These are phyloP conservation scores for Colletotrichum sojae DNA, from an alignment of 2,329 filamentous ascomycete genomes.

Conservation along the genomic window DNA sequence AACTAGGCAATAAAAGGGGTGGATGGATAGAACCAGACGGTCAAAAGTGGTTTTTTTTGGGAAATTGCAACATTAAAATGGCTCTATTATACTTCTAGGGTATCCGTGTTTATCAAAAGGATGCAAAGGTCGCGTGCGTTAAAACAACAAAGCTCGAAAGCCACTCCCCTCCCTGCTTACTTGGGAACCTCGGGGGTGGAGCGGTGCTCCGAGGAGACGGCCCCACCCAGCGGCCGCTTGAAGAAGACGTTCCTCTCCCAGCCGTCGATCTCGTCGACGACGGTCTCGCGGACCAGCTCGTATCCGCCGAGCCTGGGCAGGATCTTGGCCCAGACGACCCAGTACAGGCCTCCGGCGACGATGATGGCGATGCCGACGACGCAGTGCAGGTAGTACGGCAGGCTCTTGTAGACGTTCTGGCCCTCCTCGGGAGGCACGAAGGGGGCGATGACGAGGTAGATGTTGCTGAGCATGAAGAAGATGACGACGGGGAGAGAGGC, in stretches of 20 bases:
- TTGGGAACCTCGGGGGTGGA: conserved; percentile 24
- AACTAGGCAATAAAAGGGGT: too few relatives aligned
- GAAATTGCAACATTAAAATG: background rate
- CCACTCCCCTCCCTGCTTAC: background rate
- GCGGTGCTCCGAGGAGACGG: conserved; percentile 21
- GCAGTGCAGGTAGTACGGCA: conserved; percentile 72
- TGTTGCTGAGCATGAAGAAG: conserved; percentile 73
- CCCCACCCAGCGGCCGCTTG: conserved; percentile 52
- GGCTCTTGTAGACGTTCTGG: conserved; percentile 65
- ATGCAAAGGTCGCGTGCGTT: background rate
- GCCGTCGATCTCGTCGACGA: conserved; percentile 71
- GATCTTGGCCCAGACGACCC: conserved; percentile 68
- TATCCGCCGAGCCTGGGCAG: conserved; percentile 68
- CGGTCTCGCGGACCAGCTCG: conserved; percentile 67
- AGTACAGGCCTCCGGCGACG: conserved; percentile 67
- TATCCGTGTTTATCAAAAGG: conserved; percentile 18
- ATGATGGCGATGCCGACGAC: conserved; percentile 70
- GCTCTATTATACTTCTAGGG: conserved; percentile 28
- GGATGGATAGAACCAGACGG: too few relatives aligned
- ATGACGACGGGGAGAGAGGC: conserved; percentile 67
- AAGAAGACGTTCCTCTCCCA: conserved; percentile 73
- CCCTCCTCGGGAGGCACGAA: conserved; percentile 67
- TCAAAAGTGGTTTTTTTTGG: too few relatives aligned
- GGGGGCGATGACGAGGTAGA: conserved; percentile 72
- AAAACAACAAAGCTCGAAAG: background rate